phyloP scores from a whole-genome alignment of 495 filamentous ascomycete genomes.

The Hypoxylon fuscum region DNA sequence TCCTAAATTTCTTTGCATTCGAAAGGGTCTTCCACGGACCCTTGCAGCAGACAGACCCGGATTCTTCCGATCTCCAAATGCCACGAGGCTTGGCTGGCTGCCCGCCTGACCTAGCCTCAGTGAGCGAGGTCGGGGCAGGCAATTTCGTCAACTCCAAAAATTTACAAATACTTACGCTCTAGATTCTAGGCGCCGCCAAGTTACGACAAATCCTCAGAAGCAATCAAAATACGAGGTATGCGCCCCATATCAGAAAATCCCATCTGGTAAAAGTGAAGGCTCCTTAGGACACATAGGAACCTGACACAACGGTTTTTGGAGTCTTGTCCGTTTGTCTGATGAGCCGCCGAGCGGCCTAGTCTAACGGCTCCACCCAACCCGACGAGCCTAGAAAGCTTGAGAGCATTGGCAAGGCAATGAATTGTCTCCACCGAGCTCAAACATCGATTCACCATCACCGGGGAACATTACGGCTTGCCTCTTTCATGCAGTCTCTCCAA shows the following conservation, averaged over 20 bases:
- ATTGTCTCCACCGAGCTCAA: slow-evolving; percentile 35
- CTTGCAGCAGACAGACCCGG: slow-evolving; percentile 26
- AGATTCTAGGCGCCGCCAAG: too few species aligned
- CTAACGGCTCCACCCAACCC: slow-evolving; percentile 13
- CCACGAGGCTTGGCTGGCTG: slow-evolving; percentile 32
- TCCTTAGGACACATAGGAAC: too few species aligned
- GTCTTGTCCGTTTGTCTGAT: slow-evolving; percentile 29
- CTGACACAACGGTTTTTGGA: slow-evolving; percentile 2
- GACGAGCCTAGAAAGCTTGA: slow-evolving; percentile 5
- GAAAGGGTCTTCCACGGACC: slow-evolving; percentile 20
- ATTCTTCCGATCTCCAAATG: slow-evolving; percentile 41
- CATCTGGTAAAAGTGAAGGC: background rate
- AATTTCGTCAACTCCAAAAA: too few species aligned
- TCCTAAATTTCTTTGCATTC: slow-evolving; percentile 21
- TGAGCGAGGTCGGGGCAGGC: too few species aligned
- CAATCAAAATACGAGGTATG: slow-evolving; percentile 12
- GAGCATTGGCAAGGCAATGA: slow-evolving; percentile 23
- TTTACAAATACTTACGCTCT: too few species aligned
- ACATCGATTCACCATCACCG: slow-evolving; percentile 31
- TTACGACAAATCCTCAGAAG: background rate
- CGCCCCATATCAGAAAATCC: slow-evolving; percentile 13
- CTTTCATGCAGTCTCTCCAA: slow-evolving; percentile 38
- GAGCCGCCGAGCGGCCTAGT: slow-evolving; percentile 28
- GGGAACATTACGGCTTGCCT: slow-evolving; percentile 27
- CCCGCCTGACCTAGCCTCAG: slow-evolving; percentile 1